Conservation (phyloP, 257 asterid genomes). For the Asclepias syriaca region DNA sequence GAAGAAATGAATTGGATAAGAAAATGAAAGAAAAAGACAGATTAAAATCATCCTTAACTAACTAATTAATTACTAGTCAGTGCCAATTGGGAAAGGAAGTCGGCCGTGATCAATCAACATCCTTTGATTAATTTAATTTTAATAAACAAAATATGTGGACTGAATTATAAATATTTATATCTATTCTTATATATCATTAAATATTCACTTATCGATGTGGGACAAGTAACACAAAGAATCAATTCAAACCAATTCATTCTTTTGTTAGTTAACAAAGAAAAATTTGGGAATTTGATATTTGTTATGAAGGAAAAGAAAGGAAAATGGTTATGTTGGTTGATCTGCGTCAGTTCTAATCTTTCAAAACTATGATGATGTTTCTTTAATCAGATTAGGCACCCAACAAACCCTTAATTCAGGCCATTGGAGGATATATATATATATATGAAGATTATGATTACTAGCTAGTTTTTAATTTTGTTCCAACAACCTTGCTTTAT, state of each 20-base stretch:
- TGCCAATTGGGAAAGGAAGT: neutral
- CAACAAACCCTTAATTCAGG: neutral
- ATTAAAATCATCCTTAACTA: neutral
- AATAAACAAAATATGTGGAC: no score
- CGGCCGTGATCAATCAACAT: slow-evolving; percentile 7
- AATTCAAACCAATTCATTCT: neutral
- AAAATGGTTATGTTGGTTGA: neutral
- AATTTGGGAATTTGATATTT: neutral
- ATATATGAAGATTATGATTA: neutral
- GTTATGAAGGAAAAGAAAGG: no score
- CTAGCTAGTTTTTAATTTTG: neutral
- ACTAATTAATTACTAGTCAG: neutral
- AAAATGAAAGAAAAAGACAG: neutral
- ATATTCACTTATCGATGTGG: no score
- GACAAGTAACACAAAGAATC: neutral
- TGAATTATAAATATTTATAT: no score
- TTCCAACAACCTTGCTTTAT: neutral
- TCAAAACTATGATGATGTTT: neutral
- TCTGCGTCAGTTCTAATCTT: neutral
- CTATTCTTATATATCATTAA: no score
- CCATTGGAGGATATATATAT: slow-evolving; percentile 5
- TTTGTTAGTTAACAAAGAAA: neutral
- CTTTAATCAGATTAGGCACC: neutral
- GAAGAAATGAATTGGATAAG: no score
- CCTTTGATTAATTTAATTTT: neutral